Evolutionary conservation across 139 green algal genomes (phyloP).

Genomic region (Eudorina sp.): DNA sequence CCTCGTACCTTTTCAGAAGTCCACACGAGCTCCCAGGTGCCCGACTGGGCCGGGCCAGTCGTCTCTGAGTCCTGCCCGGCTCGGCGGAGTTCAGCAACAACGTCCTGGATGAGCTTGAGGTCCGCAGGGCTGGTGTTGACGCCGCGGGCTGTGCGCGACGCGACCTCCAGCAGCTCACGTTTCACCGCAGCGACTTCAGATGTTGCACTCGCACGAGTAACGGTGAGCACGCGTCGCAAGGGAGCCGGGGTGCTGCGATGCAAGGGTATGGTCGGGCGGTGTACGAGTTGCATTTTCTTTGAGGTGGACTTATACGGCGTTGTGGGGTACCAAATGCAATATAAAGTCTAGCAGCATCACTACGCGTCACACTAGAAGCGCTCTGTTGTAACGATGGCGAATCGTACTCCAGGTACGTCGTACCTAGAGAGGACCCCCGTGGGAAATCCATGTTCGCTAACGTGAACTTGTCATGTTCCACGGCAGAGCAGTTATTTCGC

Average conservation of each 20-base stretch:
- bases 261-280: background rate
- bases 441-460: too few relatives aligned
- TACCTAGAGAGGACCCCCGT: too few relatives aligned
- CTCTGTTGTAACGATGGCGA: too few relatives aligned
- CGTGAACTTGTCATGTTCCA: too few relatives aligned
- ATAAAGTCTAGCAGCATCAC: too few relatives aligned
- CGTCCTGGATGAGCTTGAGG: background rate
- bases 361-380: too few relatives aligned
- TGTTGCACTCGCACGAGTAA: background rate
- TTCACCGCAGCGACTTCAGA: slow-evolving; percentile 9
- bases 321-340: too few relatives aligned
- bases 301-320: too few relatives aligned
- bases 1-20: slow-evolving; percentile 64
- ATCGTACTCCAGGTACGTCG: too few relatives aligned
- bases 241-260: background rate
- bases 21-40: slow-evolving; percentile 86
- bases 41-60: slow-evolving; percentile 32
- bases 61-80: slow-evolving; percentile 19
- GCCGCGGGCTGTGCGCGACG: background rate
- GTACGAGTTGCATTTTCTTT: background rate
- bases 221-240: background rate
- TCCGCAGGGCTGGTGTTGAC: slow-evolving; percentile 8
- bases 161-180: background rate
- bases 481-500: too few relatives aligned
- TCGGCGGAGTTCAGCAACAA: background rate